Evolutionary conservation across 257 asterid genomes (phyloP), one percentile per base, ranked within the genome.

Genomic region (Coffea canephora): DNA sequence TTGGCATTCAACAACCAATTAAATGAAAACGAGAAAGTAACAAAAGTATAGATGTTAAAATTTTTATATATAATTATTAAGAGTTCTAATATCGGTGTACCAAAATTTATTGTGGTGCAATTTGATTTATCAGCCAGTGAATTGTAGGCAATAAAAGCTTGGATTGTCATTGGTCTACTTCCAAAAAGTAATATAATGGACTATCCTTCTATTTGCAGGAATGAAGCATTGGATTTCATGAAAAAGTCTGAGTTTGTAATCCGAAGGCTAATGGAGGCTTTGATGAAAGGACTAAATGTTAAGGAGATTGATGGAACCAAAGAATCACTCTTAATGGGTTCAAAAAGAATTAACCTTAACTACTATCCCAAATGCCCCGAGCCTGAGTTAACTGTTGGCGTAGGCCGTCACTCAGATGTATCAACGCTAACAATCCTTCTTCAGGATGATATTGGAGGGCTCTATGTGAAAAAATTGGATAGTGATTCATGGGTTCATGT

Each of bases 301-400:
- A 49, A 67, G 1, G 78, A 81, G 11, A 78, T 86, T 16, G 79
- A 86, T 13, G 54, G 67, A n/a, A 8, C 78, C 0, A 86, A 80
- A 83, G 78, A 81, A 14, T 79, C 83, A 49, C 43, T 81, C 4
- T 43, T 86, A 19, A 81, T 86, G 85, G 89, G 89, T 0, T 78
- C 85, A 8, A 81, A 75, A 48, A 34, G 87, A 45, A 78, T 86
- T 34, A 81, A 83, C 71, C 41, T 86, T 0, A 83, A 83, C 10
- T 86, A 83, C 57, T 86, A 86, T 36, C 87, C 87, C 19, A 81
- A 74, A 54, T 86, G 89, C 23, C 89, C 89, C 1, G 79, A 86
- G 48, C 87, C 89, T 0, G 87, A 83, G 21, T 82, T 86, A 14
- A 75, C 85, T 0, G 72, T 83, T 6, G 87, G 89, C 0, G 87